Evolutionary conservation across 2,329 filamentous ascomycete species (phyloP).

Genomic region (Arthrobotrys sinensis): DNA sequence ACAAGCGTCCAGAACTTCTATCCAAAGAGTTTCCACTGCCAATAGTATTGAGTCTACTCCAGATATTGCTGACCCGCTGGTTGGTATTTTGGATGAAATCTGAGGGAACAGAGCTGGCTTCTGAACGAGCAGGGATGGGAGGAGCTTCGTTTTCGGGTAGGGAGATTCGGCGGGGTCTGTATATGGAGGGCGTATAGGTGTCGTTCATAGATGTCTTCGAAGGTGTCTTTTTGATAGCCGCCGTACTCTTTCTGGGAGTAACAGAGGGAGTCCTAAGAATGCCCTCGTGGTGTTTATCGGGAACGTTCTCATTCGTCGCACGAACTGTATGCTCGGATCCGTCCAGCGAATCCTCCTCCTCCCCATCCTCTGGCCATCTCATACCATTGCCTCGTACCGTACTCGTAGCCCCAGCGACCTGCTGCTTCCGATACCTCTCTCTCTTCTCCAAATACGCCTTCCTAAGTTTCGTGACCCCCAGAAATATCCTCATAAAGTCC

Average conservation of each 20-base stretch:
- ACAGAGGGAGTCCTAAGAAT: slow-evolving; percentile 12
- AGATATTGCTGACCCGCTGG: slow-evolving; percentile 57
- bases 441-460: slow-evolving; percentile 52
- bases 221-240: slow-evolving; percentile 29
- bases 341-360: slow-evolving; percentile 36
- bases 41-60: slow-evolving; percentile 45
- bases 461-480: slow-evolving; percentile 54
- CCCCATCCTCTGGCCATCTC: not conserved
- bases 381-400: not conserved
- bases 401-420: slow-evolving; percentile 34
- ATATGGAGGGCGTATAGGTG: slow-evolving; percentile 35
- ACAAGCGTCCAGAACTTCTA: slow-evolving; percentile 29
- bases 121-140: slow-evolving; percentile 37
- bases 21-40: slow-evolving; percentile 29
- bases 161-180: slow-evolving; percentile 27
- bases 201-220: slow-evolving; percentile 35
- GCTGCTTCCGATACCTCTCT: slow-evolving; percentile 24
- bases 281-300: not conserved
- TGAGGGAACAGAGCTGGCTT: slow-evolving; percentile 51
- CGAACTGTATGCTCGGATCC: slow-evolving; percentile 52
- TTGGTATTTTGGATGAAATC: slow-evolving; percentile 49
- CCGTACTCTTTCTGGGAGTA: slow-evolving; percentile 32
- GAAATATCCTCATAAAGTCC: slow-evolving; percentile 58
- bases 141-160: slow-evolving; percentile 26
- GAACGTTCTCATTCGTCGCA: slow-evolving; percentile 18